These are phyloP conservation scores for Cryptosporidium sp. DNA, from an alignment of 169 alveolate species.

Conservation along the genomic window DNA sequence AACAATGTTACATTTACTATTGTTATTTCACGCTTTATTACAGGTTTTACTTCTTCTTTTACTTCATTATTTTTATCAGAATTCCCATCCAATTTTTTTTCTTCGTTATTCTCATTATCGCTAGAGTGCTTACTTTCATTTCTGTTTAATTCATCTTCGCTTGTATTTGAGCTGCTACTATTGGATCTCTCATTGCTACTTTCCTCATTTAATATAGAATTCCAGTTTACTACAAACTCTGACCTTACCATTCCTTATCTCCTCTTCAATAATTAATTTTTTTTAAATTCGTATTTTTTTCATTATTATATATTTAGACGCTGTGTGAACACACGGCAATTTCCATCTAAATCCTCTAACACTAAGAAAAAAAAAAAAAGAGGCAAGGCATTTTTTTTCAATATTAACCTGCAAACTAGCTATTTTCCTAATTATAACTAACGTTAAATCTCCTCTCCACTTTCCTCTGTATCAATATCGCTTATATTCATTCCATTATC, in stretches of 20 bases:
- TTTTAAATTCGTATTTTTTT: not conserved
- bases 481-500: conserved; percentile 51
- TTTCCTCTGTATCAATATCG: conserved; percentile 67
- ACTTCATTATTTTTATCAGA: not conserved
- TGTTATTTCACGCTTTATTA: conserved; percentile 1
- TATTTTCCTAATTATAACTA: not conserved
- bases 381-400: not conserved
- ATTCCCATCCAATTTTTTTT: not conserved
- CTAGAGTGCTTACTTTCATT: not conserved
- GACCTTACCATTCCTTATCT: not conserved
- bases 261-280: not conserved
- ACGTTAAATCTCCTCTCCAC: not conserved
- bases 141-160: not conserved
- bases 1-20: conserved; percentile 4
- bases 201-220: conserved; percentile 15
- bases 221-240: conserved; percentile 24
- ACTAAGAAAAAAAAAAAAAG: not conserved
- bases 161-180: not conserved
- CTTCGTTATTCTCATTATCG: not conserved
- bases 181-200: not conserved
- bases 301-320: not conserved
- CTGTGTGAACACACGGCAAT: conserved; percentile 18
- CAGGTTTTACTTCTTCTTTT: not conserved
- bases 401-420: not conserved
- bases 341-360: not conserved